Conservation (phyloP, 2,329 filamentous ascomycete genomes). For the Fusarium equiseti region DNA sequence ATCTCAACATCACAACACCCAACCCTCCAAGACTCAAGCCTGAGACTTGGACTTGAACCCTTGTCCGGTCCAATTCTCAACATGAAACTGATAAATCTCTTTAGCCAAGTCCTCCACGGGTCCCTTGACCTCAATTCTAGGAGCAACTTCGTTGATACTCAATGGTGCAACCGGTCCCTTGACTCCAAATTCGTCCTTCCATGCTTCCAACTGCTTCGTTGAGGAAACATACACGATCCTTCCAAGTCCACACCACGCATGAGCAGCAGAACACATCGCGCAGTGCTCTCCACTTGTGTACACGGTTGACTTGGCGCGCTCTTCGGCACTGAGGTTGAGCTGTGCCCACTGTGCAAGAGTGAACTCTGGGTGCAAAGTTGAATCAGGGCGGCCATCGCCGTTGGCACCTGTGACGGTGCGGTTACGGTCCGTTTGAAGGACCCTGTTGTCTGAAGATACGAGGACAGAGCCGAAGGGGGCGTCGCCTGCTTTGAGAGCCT, state of each 20-base stretch:
- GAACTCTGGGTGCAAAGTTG: constrained; percentile 54
- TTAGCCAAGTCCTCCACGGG: constrained; percentile 48
- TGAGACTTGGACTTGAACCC: constrained; percentile 29
- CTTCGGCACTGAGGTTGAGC: constrained; percentile 50
- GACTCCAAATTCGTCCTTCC: constrained; percentile 48
- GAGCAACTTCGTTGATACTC: constrained; percentile 49
- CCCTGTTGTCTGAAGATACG: constrained; percentile 44
- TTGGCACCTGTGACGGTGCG: constrained; percentile 49
- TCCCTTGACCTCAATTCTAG: constrained; percentile 46
- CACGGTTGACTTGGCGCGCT: constrained; percentile 55
- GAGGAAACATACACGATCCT: constrained; percentile 53
- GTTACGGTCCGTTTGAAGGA: constrained; percentile 53
- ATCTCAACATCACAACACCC: neutral
- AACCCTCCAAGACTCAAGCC: neutral
- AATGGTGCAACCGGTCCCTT: constrained; percentile 41
- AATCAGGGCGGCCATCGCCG: constrained; percentile 46
- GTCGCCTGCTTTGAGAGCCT: constrained; percentile 54
- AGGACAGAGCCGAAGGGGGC: constrained; percentile 55
- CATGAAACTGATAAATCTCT: constrained; percentile 49
- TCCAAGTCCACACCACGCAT: constrained; percentile 53
- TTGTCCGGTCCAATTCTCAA: constrained; percentile 33
- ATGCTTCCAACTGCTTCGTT: constrained; percentile 46
- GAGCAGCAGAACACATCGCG: constrained; percentile 54
- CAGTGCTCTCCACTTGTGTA: constrained; percentile 56
- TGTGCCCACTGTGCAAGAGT: constrained; percentile 55